Evolutionary conservation across 192 early-diverging fungal genomes (phyloP).

Genomic region (Helicostylum pulchrum): DNA sequence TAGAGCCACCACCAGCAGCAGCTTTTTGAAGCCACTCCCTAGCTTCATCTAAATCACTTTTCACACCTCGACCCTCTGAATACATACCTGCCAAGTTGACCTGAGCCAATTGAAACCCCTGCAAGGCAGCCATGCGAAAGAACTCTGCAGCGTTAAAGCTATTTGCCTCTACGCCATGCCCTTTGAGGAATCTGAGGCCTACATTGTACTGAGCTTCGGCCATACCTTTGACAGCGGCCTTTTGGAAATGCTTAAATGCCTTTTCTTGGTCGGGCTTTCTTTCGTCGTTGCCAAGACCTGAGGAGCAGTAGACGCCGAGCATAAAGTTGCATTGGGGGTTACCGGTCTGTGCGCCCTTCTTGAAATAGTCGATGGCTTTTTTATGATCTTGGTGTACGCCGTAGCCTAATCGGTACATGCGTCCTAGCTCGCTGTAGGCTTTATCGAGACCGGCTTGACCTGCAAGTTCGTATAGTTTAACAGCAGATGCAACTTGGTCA

Average conservation of each 20-base stretch:
- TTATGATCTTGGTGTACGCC: constrained; percentile 38
- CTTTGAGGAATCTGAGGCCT: constrained; percentile 39
- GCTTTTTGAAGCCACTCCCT: constrained; percentile 28
- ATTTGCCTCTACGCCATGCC: constrained; percentile 44
- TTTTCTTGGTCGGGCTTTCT: constrained; percentile 27
- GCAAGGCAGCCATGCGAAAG: constrained; percentile 47
- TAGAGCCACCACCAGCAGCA: constrained; percentile 24
- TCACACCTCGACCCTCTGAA: constrained; percentile 35
- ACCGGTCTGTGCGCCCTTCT: constrained; percentile 29
- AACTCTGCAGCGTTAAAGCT: constrained; percentile 45
- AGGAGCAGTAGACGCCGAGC: constrained; percentile 29
- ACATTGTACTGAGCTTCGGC: constrained; percentile 57
- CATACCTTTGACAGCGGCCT: constrained; percentile 46
- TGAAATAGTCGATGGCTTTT: constrained; percentile 32
- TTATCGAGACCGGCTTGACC: constrained; percentile 33
- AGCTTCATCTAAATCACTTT: constrained; percentile 27
- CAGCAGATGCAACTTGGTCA: constrained; percentile 32
- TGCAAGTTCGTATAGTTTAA: constrained; percentile 46
- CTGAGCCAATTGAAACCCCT: constrained; percentile 49
- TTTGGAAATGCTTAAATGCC: constrained; percentile 49
- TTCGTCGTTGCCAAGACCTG: constrained; percentile 17
- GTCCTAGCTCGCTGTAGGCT: constrained; percentile 41
- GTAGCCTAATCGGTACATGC: constrained; percentile 40
- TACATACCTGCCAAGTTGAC: constrained; percentile 42
- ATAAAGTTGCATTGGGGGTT: constrained; percentile 42